Evolutionary conservation across 139 green algal genomes (phyloP).

Genomic region (Chlorella sp.): DNA sequence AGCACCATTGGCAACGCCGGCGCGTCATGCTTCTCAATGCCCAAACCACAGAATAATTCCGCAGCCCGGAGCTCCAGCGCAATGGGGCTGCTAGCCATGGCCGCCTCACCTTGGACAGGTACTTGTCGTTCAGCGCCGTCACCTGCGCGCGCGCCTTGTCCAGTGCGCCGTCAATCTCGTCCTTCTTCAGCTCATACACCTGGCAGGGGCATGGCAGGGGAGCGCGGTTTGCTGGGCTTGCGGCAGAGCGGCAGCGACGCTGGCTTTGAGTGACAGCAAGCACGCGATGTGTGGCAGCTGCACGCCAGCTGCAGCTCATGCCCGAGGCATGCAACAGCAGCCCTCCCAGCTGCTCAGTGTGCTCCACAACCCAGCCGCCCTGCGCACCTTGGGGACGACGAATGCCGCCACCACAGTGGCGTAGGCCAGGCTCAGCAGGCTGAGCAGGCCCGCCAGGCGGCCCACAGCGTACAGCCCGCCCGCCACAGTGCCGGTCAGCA

Average conservation of each 20-base stretch:
- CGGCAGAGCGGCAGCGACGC: background rate
- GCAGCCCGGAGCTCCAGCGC: too few relatives aligned
- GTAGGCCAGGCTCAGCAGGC: slow-evolving; percentile 52
- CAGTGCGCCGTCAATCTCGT: slow-evolving; percentile 60
- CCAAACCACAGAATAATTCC: too few relatives aligned
- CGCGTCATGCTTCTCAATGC: too few relatives aligned
- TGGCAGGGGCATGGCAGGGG: slow-evolving; percentile 55
- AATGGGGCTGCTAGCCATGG: too few relatives aligned
- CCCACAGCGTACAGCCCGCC: slow-evolving; percentile 45
- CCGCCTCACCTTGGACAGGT: slow-evolving; percentile 40
- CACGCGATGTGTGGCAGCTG: too few relatives aligned
- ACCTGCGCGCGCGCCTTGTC: slow-evolving; percentile 41
- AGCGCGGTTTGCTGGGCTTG: background rate
- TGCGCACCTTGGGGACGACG: slow-evolving; percentile 9
- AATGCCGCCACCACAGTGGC: background rate
- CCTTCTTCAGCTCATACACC: slow-evolving; percentile 72
- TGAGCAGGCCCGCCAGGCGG: slow-evolving; percentile 48
- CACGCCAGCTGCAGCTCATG: too few relatives aligned
- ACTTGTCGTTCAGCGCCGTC: slow-evolving; percentile 36
- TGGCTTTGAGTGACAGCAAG: too few relatives aligned
- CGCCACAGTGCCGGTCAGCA: slow-evolving; percentile 23
- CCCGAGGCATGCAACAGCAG: too few relatives aligned
- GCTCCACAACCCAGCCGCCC: background rate
- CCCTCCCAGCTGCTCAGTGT: background rate
- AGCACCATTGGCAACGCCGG: too few relatives aligned